A percentile compares a stretch with the other conserved stretches of the same genome.
phyloP scores from a whole-genome alignment of 2,329 filamentous ascomycete genomes.

The Pyricularia grisea region DNA sequence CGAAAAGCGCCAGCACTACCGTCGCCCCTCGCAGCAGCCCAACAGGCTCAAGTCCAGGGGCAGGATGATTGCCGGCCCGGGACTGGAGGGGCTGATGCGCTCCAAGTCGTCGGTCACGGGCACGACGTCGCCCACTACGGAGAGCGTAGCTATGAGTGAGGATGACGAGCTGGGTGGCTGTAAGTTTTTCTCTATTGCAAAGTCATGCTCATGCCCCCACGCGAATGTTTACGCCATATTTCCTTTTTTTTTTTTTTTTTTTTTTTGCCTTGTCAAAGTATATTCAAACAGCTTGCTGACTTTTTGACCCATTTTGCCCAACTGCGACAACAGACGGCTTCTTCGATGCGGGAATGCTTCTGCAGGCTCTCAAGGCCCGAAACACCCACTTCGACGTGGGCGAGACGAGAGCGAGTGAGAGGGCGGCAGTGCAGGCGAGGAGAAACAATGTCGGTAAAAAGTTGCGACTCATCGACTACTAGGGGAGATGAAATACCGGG shows the following conservation, averaged over 20 bases:
- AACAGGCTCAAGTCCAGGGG: conserved; percentile 62
- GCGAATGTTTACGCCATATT: no score
- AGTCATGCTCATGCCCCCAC: no score
- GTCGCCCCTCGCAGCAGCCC: conserved; percentile 16
- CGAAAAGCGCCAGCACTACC: conserved; percentile 7
- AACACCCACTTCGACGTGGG: conserved; percentile 41
- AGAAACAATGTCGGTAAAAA: conserved; percentile 68
- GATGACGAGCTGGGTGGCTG: conserved; percentile 88
- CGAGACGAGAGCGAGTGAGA: conserved; percentile 46
- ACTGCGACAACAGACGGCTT: conserved; percentile 63
- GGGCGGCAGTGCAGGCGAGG: conserved; percentile 47
- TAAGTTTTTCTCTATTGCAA: conserved; percentile 47
- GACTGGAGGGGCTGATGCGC: conserved; percentile 23
- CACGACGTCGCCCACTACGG: conserved; percentile 53
- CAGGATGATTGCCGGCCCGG: conserved; percentile 55
- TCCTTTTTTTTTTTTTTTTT: background rate
- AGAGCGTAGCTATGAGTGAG: conserved; percentile 65
- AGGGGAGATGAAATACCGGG: conserved; percentile 8
- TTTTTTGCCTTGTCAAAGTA: background rate
- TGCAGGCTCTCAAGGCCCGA: conserved; percentile 74
- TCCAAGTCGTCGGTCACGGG: conserved; percentile 32
- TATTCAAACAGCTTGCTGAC: conserved; percentile 17
- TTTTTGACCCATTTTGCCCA: background rate
- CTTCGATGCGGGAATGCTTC: conserved; percentile 92
- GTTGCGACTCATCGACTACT: conserved; percentile 58